These are phyloP conservation scores for Clarireedia paspali DNA, from an alignment of 2,329 filamentous ascomycete genomes.

Conservation along the genomic window DNA sequence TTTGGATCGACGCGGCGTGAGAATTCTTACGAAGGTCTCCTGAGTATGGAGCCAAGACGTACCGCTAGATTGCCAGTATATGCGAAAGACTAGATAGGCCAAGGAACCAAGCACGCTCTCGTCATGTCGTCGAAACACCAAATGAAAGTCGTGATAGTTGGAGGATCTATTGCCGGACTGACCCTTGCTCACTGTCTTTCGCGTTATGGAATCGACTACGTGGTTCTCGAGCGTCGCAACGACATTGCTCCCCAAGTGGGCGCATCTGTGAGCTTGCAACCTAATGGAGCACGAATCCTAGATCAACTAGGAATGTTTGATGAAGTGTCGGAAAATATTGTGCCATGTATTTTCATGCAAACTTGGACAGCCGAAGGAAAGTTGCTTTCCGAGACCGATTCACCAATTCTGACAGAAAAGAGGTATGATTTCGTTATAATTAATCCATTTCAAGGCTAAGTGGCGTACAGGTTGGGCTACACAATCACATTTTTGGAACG, in stretches of 20 bases:
- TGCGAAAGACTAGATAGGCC: no score
- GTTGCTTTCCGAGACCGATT: conserved; percentile 9
- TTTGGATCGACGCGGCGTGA: no score
- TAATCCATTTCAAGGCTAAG: background rate
- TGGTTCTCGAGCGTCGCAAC: conserved; percentile 19
- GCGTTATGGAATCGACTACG: conserved; percentile 17
- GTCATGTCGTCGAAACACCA: background rate
- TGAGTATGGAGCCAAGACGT: no score
- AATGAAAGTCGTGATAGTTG: conserved; percentile 20
- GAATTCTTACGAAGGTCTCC: no score
- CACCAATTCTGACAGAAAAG: conserved; percentile 14
- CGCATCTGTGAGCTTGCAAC: conserved; percentile 22
- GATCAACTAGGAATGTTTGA: conserved; percentile 41
- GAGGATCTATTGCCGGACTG: conserved; percentile 19
- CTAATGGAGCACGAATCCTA: conserved; percentile 38
- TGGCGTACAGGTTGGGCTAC: conserved; percentile 16
- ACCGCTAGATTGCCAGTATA: no score
- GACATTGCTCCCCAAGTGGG: conserved; percentile 17
- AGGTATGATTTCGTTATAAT: conserved; percentile 7
- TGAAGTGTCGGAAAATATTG: conserved; percentile 9
- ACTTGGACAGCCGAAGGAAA: conserved; percentile 11
- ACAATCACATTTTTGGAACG: conserved; percentile 14
- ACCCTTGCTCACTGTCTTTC: conserved; percentile 19
- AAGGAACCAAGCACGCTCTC: no score
- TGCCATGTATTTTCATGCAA: conserved; percentile 10